Base-by-base conservation (phyloP, 345 rosid genomes). In the Pugionium cornutum region DNA sequence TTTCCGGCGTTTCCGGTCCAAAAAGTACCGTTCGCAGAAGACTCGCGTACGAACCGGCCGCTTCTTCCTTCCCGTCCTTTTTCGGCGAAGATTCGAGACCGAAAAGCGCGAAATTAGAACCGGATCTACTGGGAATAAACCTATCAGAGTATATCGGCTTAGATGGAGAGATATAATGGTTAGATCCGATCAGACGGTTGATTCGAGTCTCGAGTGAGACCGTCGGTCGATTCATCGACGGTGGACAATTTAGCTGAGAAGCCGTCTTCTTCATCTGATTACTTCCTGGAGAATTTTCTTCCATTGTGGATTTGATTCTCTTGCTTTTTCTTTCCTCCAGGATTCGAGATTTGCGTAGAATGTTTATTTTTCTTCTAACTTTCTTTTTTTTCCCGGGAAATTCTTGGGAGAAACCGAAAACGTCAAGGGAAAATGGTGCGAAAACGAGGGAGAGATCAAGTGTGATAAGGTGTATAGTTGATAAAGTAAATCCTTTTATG, bases 61-160 rank as follows among this genome's bases (percentile, higher is more conserved):
- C 18, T 18, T 18, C 18, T 18, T 18, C 18, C 18, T 18, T 18
- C 50, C 80, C 73, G 4, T 86, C 98, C 48, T 89, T 96, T 1
- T 72, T 51, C 0, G 85, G 66, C 7, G 83, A 74, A 26, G 87
- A 39, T 7, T 77, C 58, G 56, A 94, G 80, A 54, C 82, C 84
- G 68, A 95, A 91, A 27, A 95, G 88, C 1, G 84, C 89, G 65
- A 91, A 91, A 74, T 95, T 95, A 18, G 98, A 95, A 61, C 85
- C 84, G 47, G 98, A 89, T 84, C 96, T 88, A 76, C 95, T 83
- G 18, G 99, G 99, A 2, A 95, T 95, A 69, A 95, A 95, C 80
- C 98, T 80, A 57, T 91, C 98, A 50, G 96, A 95, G 82, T 79
- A 89, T 40, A 95, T 95, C 2, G 92, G 77, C 36, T 85, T 80